phyloP scores from a whole-genome alignment of 805 yeast species.

The Teunomyces gatunensis region DNA sequence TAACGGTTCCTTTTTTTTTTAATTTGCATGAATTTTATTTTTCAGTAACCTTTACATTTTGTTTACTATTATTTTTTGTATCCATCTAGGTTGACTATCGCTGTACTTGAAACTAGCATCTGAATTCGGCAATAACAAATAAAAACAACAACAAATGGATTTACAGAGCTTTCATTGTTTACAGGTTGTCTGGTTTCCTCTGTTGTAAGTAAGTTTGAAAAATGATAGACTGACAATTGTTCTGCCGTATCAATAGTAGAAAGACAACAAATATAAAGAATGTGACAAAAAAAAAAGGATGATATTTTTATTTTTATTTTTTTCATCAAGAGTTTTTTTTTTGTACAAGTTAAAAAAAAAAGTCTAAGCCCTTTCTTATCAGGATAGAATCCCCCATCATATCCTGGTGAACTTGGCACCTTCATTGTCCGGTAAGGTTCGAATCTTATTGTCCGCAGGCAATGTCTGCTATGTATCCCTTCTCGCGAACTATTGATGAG shows the following conservation, averaged over 20 bases:
- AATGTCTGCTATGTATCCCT: not conserved
- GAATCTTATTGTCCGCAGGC: not conserved
- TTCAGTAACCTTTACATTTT: not conserved
- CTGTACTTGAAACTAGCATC: slow-evolving; percentile 3
- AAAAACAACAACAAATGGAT: not conserved
- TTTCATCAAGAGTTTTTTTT: not conserved
- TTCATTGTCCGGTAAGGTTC: not conserved
- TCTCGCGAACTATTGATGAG: not conserved
- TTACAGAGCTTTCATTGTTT: not conserved
- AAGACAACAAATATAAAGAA: not conserved
- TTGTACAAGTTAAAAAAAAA: not conserved
- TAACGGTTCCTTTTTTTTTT: slow-evolving; percentile 5
- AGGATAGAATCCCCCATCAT: not conserved
- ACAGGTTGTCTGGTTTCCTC: not conserved
- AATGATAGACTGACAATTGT: not conserved
- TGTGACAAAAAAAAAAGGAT: not conserved
- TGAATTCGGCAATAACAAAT: not conserved
- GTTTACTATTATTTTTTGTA: not conserved
- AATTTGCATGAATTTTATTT: slow-evolving; percentile 1
- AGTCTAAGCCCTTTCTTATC: not conserved
- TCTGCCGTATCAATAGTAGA: not conserved
- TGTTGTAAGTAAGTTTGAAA: not conserved
- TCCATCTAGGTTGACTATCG: slow-evolving; percentile 1
- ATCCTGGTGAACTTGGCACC: not conserved
- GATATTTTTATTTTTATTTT: not conserved